Percentiles rank a stretch among this genome's conserved stretches.
Conservation (phyloP, 768 basidiomycete species). For the Heimioporus sp. region DNA sequence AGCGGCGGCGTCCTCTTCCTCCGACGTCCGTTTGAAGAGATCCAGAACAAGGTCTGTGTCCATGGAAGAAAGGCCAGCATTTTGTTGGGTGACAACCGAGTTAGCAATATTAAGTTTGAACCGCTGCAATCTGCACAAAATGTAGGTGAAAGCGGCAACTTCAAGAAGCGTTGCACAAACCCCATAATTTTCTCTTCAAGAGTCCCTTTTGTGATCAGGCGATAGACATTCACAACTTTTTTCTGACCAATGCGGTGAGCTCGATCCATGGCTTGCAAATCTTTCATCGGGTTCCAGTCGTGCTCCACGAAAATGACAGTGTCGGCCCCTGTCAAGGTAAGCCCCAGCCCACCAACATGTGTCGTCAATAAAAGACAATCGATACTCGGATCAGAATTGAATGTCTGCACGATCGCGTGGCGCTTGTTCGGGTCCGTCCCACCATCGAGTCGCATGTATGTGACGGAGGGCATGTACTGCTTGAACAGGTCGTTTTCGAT, state of each 20-base stretch:
- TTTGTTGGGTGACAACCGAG: slow-evolving; percentile 96
- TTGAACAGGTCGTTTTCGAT: slow-evolving; percentile 94
- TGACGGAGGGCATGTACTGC: slow-evolving; percentile 89
- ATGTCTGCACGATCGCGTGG: slow-evolving; percentile 95
- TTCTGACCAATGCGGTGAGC: slow-evolving; percentile 98
- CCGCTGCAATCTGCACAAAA: slow-evolving; percentile 73
- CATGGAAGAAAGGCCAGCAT: slow-evolving; percentile 91
- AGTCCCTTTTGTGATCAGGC: slow-evolving; percentile 94
- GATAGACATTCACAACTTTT: slow-evolving; percentile 98
- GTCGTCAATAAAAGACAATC: slow-evolving; percentile 95
- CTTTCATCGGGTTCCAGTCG: slow-evolving; percentile 99
- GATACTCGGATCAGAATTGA: slow-evolving; percentile 96
- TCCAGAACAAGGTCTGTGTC: slow-evolving; percentile 96
- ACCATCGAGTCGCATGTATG: slow-evolving; percentile 98
- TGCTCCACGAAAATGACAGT: slow-evolving; percentile 99
- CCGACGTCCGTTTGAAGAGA: slow-evolving; percentile 78
- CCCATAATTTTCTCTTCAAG: slow-evolving; percentile 99
- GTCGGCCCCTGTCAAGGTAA: slow-evolving; percentile 96
- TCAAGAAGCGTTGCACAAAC: slow-evolving; percentile 43
- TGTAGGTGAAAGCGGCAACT: slow-evolving; percentile 3
- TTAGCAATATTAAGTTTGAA: slow-evolving; percentile 99
- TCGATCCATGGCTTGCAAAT: slow-evolving; percentile 98
- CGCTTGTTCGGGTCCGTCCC: slow-evolving; percentile 90
- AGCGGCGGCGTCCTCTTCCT: slow-evolving; percentile 67
- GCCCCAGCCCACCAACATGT: slow-evolving; percentile 92